Base-by-base conservation (phyloP, 495 filamentous ascomycete species). In the Pseudomonodictys pantanalensis region DNA sequence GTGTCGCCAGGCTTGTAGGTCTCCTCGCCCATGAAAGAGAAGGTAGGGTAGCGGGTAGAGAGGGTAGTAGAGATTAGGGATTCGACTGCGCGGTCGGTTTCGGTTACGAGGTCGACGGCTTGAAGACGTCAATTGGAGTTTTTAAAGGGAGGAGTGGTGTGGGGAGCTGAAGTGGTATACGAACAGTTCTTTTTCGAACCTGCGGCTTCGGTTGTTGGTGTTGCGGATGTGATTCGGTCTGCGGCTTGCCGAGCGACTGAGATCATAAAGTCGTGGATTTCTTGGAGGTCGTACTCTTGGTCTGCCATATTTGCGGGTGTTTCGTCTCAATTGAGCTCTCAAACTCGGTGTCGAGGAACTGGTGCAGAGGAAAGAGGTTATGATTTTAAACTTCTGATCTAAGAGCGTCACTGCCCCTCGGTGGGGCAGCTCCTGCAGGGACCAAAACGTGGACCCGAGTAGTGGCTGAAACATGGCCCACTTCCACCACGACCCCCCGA, bases 181-280 rank as follows among this genome's bases (percentile, higher is more conserved):
- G 62, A 72, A 93, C 90, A 92, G 69, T 96, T 96, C 76, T 92
- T 85, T 73, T 96, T 97, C 7, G 83, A 85, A 23, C 83, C 88
- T 15, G 81, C 78, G 29, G 74, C 78, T 26, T 79, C 76, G 35
- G 80, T 79, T 26, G 77, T 80, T 0, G 90, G 90, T 49, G 87
- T 82, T 52, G 91, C 91, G 52, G 79, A 77, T 42, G 82, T 78
- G 66, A 96, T 95, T 80, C 89, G 95, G 18, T 83, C 77, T 28
- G 92, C 92, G 29, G 92, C 92, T 67, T 86, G 79, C 50, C 80
- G 74, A 66, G 92, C 92, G 43, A 97, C 71, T 49, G 76, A 72
- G 60, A 95, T 75, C 33, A 97, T 80, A 32, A 83, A 81, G 68
- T 95, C 88, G 64, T 90, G 90, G 55, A 97, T 87, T 24, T 90